phyloP scores from a whole-genome alignment of 2,329 filamentous ascomycete species.

The Elsinoe necatrix region DNA sequence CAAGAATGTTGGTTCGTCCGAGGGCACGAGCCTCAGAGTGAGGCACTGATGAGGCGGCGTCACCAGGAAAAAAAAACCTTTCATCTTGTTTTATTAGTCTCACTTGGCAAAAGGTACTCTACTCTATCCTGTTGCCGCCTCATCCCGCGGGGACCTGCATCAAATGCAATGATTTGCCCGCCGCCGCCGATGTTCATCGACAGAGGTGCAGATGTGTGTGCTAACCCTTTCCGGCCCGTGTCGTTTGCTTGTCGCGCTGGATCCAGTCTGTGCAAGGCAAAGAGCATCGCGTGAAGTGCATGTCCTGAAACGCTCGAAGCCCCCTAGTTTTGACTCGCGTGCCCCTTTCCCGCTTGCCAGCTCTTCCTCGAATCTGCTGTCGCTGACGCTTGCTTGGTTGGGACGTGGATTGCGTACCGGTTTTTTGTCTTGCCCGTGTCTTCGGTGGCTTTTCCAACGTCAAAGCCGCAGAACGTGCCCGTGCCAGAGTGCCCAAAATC shows the following conservation, averaged over 20 bases:
- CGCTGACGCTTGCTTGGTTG: constrained; percentile 5
- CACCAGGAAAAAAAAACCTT: neutral
- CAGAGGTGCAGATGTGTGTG: constrained; percentile 9
- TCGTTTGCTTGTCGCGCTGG: constrained; percentile 6
- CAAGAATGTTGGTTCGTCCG: neutral
- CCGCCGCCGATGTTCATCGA: constrained; percentile 12
- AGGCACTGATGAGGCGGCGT: neutral
- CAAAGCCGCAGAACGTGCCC: neutral
- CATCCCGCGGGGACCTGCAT: constrained; percentile 10
- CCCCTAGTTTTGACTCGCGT: neutral
- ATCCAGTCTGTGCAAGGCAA: neutral
- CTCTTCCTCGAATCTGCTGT: neutral
- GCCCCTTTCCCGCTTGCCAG: constrained; percentile 10
- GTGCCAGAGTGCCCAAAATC: neutral
- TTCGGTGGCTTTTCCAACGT: neutral
- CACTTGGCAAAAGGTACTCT: neutral
- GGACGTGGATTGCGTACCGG: constrained; percentile 9
- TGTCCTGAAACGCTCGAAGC: constrained; percentile 12
- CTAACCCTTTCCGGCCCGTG: neutral
- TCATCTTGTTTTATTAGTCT: neutral
- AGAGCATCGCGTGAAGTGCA: constrained; percentile 7
- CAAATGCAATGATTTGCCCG: neutral
- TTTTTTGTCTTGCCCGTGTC: constrained; percentile 13
- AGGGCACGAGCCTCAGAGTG: neutral
- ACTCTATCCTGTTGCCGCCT: constrained; percentile 1